Evolutionary conservation across 345 rosid species (phyloP), one percentile per base, ranked within the genome.

Genomic region (Eucalyptus cloeziana): DNA sequence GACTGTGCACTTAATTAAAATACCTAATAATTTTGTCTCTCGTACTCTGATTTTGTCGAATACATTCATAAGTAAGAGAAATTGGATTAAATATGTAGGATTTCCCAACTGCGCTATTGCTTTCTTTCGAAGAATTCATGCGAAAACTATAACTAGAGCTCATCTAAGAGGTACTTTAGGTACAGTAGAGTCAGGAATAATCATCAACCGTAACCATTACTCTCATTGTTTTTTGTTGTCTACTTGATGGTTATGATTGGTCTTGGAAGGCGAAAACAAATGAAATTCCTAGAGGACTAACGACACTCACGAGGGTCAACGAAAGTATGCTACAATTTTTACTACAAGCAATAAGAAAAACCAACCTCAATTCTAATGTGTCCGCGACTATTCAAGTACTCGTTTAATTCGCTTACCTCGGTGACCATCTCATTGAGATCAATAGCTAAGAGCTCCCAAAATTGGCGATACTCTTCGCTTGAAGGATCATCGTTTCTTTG

Each of bases 381-480:
- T 25, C 13, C 67, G 7, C 7, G 31, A 60, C 67, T 27, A 60
- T 60, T 25, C 67, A 25, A 60, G 4, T 30, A 30, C 76, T 67
- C 40, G 4, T 67, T 67, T 8, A 5, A 69, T 64, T 64, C 8
- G 2, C 21, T 71, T 88, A 93, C 96, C 92, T 93, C 93, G 4
- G 54, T 21, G 52, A 92, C 92, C 90, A 93, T 88, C 85, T 91
- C 90, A 27, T 47, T 86, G 13, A 94, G 88, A 80, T 94, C 87
- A 52, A 85, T 88, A 22, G 93, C 88, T 37, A 92, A 15, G 76
- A 91, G 60, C 14, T 90, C 89, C 93, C 87, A 91, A 85, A 79
- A 24, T 25, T 10, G 87, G 45, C 89, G 89, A 62, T 90, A 86
- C 50, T 89, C 92, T 60, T 90, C 37, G 6, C 67, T 86, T 2